Conservation (phyloP, 2,329 filamentous ascomycete genomes). For the Aspergillus sclerotialis region DNA sequence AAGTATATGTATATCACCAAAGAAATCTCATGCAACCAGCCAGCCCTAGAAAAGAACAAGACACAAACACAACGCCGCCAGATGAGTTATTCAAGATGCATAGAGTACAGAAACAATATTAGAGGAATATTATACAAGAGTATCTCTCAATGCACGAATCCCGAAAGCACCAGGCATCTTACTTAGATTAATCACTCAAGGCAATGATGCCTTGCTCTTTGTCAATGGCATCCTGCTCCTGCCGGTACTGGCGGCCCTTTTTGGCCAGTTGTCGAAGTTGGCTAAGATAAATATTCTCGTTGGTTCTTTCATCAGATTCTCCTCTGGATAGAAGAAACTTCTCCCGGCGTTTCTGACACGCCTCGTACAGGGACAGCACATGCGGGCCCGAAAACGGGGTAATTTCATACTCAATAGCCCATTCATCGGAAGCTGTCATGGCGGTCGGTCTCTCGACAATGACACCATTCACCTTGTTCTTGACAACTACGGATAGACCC, state of each 20-base stretch:
- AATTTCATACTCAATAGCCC: slow-evolving; percentile 74
- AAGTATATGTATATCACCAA: no score
- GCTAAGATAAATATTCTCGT: slow-evolving; percentile 38
- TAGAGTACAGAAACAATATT: no score
- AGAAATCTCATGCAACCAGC: no score
- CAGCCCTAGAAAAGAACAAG: no score
- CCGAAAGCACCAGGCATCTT: no score
- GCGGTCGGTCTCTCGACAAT: slow-evolving; percentile 55
- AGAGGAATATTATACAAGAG: no score
- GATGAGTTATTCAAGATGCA: no score
- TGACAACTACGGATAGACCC: slow-evolving; percentile 64
- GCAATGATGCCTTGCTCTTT: slow-evolving; percentile 33
- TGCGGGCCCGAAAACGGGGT: slow-evolving; percentile 49
- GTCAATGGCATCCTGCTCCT: slow-evolving; percentile 48
- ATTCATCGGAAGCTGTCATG: slow-evolving; percentile 44
- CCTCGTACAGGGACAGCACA: slow-evolving; percentile 48
- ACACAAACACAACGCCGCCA: no score
- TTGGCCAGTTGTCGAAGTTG: slow-evolving; percentile 38
- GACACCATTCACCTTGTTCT: slow-evolving; percentile 63
- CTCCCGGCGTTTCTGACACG: slow-evolving; percentile 51
- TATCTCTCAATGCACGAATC: no score
- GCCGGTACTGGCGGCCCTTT: slow-evolving; percentile 54
- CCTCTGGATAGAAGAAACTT: slow-evolving; percentile 32
- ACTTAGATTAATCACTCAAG: no score
- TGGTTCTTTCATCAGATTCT: slow-evolving; percentile 37